Evolutionary conservation across 345 rosid species (phyloP), one percentile per base, ranked within the genome.

Genomic region (Aquilaria malaccensis): DNA sequence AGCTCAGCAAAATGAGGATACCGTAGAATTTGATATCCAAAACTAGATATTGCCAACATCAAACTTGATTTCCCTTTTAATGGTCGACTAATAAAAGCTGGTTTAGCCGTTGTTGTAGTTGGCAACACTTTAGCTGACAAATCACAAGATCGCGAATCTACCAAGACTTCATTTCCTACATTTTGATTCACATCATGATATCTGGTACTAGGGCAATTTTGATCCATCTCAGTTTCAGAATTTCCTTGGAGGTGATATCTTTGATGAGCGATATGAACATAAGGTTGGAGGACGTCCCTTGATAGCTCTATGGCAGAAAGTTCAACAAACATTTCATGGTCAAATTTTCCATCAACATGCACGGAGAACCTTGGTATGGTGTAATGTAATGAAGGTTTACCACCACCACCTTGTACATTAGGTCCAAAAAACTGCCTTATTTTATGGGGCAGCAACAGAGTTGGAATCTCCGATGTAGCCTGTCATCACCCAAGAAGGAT

Each of bases 1-100:
- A 93, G 95, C 75, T 89, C 97, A 69, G 99, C 92, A 83, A 94
- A 90, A 70, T 94, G 99, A 72, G 96, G 96, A 80, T 77, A 90
- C 60, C 70, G 81, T 61, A 94, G 79, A 72, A 94, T 80, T 76
- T 89, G 97, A 81, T 83, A 79, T 56, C 99, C 99, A 79, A 90
- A 81, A 61, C 90, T 76, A 45, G 85, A 78, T 60, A 94, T 71
- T 56, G 95, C 92, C 58, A 85, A 65, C 70, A 80, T 66, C 80
- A 84, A 72, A 80, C 69, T 87, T 62, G 96, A 80, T 74, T 86
- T 94, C 54, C 83, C 83, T 75, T 86, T 90, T 67, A 74, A 68
- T 72, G 37, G 78, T 81, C 79, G 74, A 71, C 49, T 81, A 72
- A 59, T 79, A 63, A 79, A 67, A 45, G 74, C 59, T 33, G 77